phyloP scores from a whole-genome alignment of 257 asterid species.

The Nicotiana tomentosiformis region DNA sequence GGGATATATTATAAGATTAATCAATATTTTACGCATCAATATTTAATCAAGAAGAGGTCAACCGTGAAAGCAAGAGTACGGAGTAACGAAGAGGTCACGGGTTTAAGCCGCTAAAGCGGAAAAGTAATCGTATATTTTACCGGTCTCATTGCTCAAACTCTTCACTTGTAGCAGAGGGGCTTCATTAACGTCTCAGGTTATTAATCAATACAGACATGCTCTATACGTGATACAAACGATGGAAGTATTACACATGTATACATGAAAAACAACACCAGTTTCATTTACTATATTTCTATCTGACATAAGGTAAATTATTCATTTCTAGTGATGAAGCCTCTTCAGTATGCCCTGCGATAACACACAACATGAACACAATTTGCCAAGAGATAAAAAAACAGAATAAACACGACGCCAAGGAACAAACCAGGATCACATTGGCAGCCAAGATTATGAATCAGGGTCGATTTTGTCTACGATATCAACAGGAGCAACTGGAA shows the following conservation, averaged over 20 bases:
- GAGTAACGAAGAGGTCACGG: too few relatives aligned
- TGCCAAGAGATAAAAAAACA: background rate
- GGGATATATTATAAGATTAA: too few relatives aligned
- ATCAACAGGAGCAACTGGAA: conserved; percentile 64
- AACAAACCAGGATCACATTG: background rate
- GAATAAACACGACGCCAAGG: background rate
- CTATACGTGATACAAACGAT: background rate
- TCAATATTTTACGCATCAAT: too few relatives aligned
- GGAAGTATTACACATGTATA: background rate
- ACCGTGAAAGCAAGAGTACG: too few relatives aligned
- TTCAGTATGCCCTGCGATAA: background rate
- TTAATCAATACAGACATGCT: too few relatives aligned
- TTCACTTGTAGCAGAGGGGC: too few relatives aligned
- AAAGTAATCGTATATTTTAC: too few relatives aligned
- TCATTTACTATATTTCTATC: background rate
- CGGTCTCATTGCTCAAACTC: too few relatives aligned
- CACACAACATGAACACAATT: background rate
- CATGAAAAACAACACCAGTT: background rate
- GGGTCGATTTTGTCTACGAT: conserved; percentile 22
- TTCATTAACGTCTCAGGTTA: too few relatives aligned
- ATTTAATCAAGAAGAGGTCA: too few relatives aligned
- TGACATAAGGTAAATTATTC: background rate
- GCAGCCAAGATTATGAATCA: background rate
- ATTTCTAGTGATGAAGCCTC: background rate
- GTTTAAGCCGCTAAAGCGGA: too few relatives aligned